Evolutionary conservation across 2,329 filamentous ascomycete species (phyloP).

Genomic region (Fusarium veterinarium): DNA sequence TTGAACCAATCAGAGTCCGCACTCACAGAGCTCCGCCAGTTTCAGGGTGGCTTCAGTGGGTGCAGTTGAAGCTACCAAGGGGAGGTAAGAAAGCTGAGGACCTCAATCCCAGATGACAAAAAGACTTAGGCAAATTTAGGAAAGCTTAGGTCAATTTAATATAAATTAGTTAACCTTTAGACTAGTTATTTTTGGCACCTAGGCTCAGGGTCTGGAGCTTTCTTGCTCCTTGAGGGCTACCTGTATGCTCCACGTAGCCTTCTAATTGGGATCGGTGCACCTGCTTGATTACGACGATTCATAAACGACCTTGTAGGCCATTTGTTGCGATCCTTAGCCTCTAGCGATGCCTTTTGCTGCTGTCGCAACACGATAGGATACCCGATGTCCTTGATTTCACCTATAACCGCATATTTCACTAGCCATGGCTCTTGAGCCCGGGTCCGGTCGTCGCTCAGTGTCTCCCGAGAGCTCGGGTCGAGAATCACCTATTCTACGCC

Average conservation of each 20-base stretch:
- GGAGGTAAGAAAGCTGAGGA: neutral
- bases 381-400: conserved; percentile 38
- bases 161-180: no score
- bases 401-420: conserved; percentile 37
- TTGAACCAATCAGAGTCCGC: conserved; percentile 36
- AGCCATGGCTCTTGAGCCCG: conserved; percentile 74
- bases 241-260: conserved; percentile 45
- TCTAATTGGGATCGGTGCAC: conserved; percentile 38
- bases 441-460: conserved; percentile 65
- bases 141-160: no score
- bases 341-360: conserved; percentile 33
- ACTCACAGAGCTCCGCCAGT: conserved; percentile 6
- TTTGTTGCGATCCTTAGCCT: conserved; percentile 5
- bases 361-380: conserved; percentile 21
- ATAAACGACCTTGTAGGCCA: conserved; percentile 11
- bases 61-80: conserved; percentile 18
- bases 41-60: conserved; percentile 30
- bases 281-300: conserved; percentile 32
- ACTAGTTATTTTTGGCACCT: neutral
- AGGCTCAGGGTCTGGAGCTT: neutral
- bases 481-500: conserved; percentile 78
- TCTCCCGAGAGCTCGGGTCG: conserved; percentile 89
- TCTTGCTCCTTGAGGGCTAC: neutral
- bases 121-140: neutral
- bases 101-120: neutral